Evolutionary conservation across 768 basidiomycete species (phyloP).

Genomic region (Hygrophorus russula): DNA sequence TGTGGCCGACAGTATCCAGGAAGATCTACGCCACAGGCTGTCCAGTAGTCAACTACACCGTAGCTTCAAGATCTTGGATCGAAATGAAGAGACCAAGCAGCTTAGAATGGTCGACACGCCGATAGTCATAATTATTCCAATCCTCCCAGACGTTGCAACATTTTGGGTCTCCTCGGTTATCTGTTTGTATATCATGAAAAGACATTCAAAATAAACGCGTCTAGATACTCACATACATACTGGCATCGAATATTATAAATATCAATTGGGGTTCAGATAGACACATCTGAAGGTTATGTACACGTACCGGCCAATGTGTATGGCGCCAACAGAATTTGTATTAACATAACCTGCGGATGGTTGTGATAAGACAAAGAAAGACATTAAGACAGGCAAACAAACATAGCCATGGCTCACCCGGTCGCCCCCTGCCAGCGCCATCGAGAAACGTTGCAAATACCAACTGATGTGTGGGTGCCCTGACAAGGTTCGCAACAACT

Average conservation of each 20-base stretch:
- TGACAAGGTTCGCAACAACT: conserved; percentile 57
- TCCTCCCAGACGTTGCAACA: conserved; percentile 53
- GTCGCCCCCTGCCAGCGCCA: conserved; percentile 50
- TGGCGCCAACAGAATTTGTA: conserved; percentile 69
- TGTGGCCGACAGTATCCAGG: conserved; percentile 62
- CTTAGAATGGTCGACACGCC: conserved; percentile 63
- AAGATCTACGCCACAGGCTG: conserved; percentile 76
- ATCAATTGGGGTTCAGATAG: neutral
- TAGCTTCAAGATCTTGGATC: conserved; percentile 56
- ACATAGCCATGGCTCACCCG: conserved; percentile 65
- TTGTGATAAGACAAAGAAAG: no score
- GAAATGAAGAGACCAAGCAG: conserved; percentile 64
- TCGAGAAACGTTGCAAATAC: conserved; percentile 67
- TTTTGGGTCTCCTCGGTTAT: conserved; percentile 75
- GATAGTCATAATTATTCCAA: conserved; percentile 62
- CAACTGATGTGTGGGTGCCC: conserved; percentile 60
- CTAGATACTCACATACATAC: conserved; percentile 42
- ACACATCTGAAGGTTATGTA: neutral
- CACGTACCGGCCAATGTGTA: conserved; percentile 57
- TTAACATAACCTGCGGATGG: conserved; percentile 23
- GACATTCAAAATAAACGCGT: neutral
- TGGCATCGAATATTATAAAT: conserved; percentile 55
- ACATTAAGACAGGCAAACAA: no score
- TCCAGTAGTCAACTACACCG: conserved; percentile 40
- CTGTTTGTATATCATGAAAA: conserved; percentile 16